These are phyloP conservation scores for Leccinum boreale DNA, from an alignment of 768 basidiomycete genomes.

Conservation along the genomic window DNA sequence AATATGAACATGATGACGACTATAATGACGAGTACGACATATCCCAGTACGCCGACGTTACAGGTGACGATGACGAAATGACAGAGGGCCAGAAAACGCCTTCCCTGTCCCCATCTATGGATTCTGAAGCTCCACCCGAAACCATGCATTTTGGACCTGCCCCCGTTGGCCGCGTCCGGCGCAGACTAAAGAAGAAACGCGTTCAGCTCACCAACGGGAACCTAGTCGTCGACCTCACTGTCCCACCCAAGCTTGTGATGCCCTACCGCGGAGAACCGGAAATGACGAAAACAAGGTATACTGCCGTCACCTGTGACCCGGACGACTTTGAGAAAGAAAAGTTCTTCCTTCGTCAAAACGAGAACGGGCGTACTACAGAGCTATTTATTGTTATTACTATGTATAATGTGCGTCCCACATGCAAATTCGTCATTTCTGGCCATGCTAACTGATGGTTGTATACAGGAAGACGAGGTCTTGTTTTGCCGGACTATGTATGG, in stretches of 20 bases:
- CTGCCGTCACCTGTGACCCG: constrained; percentile 91
- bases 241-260: constrained; percentile 81
- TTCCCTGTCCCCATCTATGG: constrained; percentile 28
- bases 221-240: constrained; percentile 77
- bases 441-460: constrained; percentile 8
- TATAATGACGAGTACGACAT: constrained; percentile 29
- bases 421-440: background rate
- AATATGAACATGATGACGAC: constrained; percentile 12
- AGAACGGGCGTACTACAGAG: constrained; percentile 78
- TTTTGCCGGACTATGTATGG: constrained; percentile 94
- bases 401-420: constrained; percentile 75
- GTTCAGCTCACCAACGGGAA: constrained; percentile 87
- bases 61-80: constrained; percentile 17
- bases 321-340: constrained; percentile 85
- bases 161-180: constrained; percentile 70
- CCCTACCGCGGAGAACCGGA: constrained; percentile 69
- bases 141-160: constrained; percentile 88
- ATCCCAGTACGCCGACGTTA: constrained; percentile 28
- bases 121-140: constrained; percentile 53
- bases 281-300: constrained; percentile 72
- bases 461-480: constrained; percentile 81
- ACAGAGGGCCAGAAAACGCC: constrained; percentile 25
- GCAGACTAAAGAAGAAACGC: constrained; percentile 77
- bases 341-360: constrained; percentile 83
- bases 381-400: constrained; percentile 94